These are phyloP conservation scores for Lachancea thermotolerans DNA, from an alignment of 805 yeast species.

Conservation along the genomic window DNA sequence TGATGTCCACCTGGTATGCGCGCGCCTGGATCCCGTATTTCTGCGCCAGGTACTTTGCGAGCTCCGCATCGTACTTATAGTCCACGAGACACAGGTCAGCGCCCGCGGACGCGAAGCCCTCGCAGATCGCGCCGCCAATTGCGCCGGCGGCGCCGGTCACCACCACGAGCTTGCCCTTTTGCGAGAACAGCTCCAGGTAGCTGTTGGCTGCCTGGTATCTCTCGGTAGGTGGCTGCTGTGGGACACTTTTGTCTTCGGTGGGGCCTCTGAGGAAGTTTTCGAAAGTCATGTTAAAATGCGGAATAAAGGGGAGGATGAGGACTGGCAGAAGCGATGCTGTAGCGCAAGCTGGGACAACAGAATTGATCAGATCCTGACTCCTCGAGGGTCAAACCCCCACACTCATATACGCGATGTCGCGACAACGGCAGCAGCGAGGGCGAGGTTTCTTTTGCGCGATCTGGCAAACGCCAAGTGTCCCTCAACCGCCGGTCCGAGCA, in stretches of 20 bases:
- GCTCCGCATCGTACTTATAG: conserved; percentile 13
- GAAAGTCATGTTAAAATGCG: conserved; percentile 8
- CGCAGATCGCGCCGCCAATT: conserved; percentile 75
- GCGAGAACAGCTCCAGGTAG: conserved; percentile 57
- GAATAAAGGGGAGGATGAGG: not conserved
- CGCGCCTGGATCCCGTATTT: conserved; percentile 54
- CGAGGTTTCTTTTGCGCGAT: too few species aligned
- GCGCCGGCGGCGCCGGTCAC: conserved; percentile 85
- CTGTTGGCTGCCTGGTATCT: conserved; percentile 10
- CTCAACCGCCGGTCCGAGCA: too few species aligned
- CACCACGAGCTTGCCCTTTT: conserved; percentile 75
- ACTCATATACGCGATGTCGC: too few species aligned
- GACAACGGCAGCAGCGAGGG: too few species aligned
- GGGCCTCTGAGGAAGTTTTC: conserved; percentile 14
- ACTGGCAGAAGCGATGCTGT: not conserved
- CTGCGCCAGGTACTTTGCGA: conserved; percentile 15
- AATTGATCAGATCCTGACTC: too few species aligned
- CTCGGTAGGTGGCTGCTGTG: conserved; percentile 16
- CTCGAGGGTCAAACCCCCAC: too few species aligned
- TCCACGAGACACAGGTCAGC: conserved; percentile 37
- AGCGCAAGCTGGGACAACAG: too few species aligned
- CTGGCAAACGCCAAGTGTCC: too few species aligned
- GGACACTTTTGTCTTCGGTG: conserved; percentile 11
- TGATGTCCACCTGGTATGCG: conserved; percentile 41
- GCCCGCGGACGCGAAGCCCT: conserved; percentile 80